Evolutionary conservation across 2,329 filamentous ascomycete genomes (phyloP), one percentile per base, ranked within the genome.

Genomic region (Pestalotiopsis sp.): DNA sequence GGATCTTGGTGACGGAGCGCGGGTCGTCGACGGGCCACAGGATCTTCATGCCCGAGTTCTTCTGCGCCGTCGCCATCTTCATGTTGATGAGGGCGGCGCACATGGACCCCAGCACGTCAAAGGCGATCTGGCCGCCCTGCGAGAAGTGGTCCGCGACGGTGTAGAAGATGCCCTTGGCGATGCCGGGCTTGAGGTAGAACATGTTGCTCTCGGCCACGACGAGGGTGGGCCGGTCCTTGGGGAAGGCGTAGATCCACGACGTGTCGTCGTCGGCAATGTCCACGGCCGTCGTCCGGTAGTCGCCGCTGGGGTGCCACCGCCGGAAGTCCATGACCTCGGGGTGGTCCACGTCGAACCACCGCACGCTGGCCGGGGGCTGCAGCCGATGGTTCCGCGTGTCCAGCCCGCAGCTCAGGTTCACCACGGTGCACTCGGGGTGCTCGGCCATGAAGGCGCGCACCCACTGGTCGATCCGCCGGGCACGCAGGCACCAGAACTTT

Each of bases 311-410:
- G 7, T 39, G 62, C 25, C 71, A 69, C 7, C 65, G 52, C 9
- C 76, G 73, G 55, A 77, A 70, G 38, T 70, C 71, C n/a, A 76
- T 66, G 9, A 77, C 75, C 3, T 74, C 75, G n/a, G 73, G 74
- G 39, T 73, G 62, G 59, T 78, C 76, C 20, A 75, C 71, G 61
- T 78, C 76, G 66, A 78, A 69, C 76, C 76, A 78, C 3, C 72
- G 66, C 9, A 74, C 70, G 27, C 45, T 57, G 2, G 49, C 36
- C 2, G 65, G 65, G 12, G 60, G 63, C 20, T 66, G 59, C 55
- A 75, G 4, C 27, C 72, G 64, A 69, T 73, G 61, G 2, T 62
- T 65, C 14, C 75, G 69, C 20, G 70, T 68, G 66, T 76, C 75
- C 27, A 76, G 59, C 3, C 73, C 75, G 59, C 74, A 76, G 1